Conservation (phyloP, 352 stramenopile species). For the Pilasporangium apinafurcum region DNA sequence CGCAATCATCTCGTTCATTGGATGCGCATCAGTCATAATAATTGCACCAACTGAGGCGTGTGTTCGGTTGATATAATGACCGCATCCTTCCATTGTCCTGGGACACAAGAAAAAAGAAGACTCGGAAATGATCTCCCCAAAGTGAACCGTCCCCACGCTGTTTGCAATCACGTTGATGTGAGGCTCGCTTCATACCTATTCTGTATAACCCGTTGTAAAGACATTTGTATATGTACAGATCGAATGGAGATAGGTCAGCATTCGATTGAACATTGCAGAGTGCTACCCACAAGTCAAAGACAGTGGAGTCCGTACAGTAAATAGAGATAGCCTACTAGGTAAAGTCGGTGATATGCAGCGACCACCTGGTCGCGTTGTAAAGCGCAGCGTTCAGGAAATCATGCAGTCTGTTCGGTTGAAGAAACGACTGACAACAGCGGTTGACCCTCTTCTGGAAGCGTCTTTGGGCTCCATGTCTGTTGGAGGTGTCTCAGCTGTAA, state of each 20-base stretch:
- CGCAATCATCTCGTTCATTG: constrained; percentile 61
- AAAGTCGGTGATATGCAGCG: background rate
- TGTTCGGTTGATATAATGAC: constrained; percentile 64
- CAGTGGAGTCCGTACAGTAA: too few species aligned
- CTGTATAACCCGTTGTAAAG: too few species aligned
- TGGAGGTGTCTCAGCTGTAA: constrained; percentile 7
- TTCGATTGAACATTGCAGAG: too few species aligned
- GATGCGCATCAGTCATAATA: constrained; percentile 38
- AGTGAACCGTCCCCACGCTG: constrained; percentile 22
- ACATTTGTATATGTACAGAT: too few species aligned
- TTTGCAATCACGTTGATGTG: constrained; percentile 23
- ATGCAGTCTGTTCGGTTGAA: constrained; percentile 41
- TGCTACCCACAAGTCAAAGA: too few species aligned
- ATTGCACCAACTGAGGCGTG: constrained; percentile 35
- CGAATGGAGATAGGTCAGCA: too few species aligned
- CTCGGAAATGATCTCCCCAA: constrained; percentile 32
- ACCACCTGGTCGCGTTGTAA: constrained; percentile 22
- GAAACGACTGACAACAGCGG: constrained; percentile 24
- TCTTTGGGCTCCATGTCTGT: constrained; percentile 4
- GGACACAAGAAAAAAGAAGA: constrained; percentile 39
- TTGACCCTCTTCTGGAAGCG: constrained; percentile 7
- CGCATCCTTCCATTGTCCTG: constrained; percentile 46
- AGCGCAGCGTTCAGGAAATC: constrained; percentile 73
- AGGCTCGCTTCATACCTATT: too few species aligned
- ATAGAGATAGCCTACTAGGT: too few species aligned